Evolutionary conservation across 768 basidiomycete species (phyloP).

Genomic region (Leccinum longicurvipes): DNA sequence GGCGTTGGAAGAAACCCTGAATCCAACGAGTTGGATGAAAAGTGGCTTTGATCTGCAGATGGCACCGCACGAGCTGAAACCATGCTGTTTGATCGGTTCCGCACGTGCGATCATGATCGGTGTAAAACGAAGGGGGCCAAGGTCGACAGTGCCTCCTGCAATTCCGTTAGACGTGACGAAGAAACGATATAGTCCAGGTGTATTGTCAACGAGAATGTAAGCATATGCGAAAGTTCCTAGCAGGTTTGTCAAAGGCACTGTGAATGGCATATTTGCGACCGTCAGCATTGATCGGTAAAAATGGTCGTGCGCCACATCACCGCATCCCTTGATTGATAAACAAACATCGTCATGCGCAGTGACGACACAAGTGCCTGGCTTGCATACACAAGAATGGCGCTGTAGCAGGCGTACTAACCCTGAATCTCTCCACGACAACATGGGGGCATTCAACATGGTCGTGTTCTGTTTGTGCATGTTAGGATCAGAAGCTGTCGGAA

Average conservation of each 20-base stretch:
- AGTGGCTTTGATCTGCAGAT: slow-evolving; percentile 16
- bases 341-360: slow-evolving; percentile 8
- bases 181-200: neutral
- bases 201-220: neutral
- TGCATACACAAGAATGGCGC: neutral
- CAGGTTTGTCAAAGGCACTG: neutral
- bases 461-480: slow-evolving; percentile 23
- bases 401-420: neutral
- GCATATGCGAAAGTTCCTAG: neutral
- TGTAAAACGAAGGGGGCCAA: slow-evolving; percentile 4
- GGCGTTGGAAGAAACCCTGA: slow-evolving; percentile 1
- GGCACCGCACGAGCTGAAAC: slow-evolving; percentile 1
- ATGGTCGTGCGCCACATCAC: slow-evolving; percentile 20
- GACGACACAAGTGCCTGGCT: slow-evolving; percentile 20
- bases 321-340: slow-evolving; percentile 9
- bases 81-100: slow-evolving; percentile 4
- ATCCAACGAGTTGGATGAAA: slow-evolving; percentile 1
- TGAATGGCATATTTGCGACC: neutral
- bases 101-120: slow-evolving; percentile 24
- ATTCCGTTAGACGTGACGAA: neutral
- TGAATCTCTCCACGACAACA: neutral
- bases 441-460: slow-evolving; percentile 1
- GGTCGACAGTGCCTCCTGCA: slow-evolving; percentile 2
- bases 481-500: slow-evolving; percentile 27
- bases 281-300: slow-evolving; percentile 3